Evolutionary conservation across 2,329 filamentous ascomycete genomes (phyloP).

Genomic region (Trichophyton mentagrophytes): DNA sequence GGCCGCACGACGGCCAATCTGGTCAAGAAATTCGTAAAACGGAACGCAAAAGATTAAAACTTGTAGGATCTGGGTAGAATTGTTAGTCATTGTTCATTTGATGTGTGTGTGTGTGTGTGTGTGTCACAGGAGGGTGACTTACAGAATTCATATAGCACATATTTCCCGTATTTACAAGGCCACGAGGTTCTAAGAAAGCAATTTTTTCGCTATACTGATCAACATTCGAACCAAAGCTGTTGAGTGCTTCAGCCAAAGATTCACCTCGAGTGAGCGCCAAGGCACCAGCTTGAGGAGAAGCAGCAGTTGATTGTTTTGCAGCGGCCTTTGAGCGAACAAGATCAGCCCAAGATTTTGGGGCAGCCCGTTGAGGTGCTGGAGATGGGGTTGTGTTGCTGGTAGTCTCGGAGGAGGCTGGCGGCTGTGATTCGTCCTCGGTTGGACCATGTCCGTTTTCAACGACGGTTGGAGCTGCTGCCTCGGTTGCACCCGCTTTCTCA

Average conservation of each 20-base stretch:
- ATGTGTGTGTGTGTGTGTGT: slow-evolving; percentile 14
- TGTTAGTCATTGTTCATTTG: slow-evolving; percentile 3
- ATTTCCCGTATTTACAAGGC: slow-evolving; percentile 91
- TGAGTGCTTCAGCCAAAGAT: slow-evolving; percentile 65
- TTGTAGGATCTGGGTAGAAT: slow-evolving; percentile 62
- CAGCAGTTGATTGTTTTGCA: slow-evolving; percentile 20
- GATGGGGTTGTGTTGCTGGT: slow-evolving; percentile 19
- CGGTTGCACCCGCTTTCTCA: slow-evolving; percentile 8
- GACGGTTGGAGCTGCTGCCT: neutral
- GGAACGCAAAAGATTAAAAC: slow-evolving; percentile 85
- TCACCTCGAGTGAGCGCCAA: slow-evolving; percentile 39
- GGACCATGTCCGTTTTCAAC: slow-evolving; percentile 2
- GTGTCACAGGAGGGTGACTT: slow-evolving; percentile 30
- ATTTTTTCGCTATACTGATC: slow-evolving; percentile 48
- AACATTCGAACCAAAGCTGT: slow-evolving; percentile 54
- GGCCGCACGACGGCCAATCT: slow-evolving; percentile 67
- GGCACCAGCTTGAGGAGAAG: slow-evolving; percentile 19
- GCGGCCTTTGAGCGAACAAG: slow-evolving; percentile 45
- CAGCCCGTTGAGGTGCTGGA: slow-evolving; percentile 31
- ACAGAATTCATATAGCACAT: slow-evolving; percentile 99
- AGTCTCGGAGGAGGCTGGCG: neutral
- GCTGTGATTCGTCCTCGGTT: slow-evolving; percentile 2
- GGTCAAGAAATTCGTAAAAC: slow-evolving; percentile 87
- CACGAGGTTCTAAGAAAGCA: slow-evolving; percentile 79
- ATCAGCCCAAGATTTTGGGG: slow-evolving; percentile 57